Base-by-base conservation (phyloP, 2,329 filamentous ascomycete species). In the Penicillium fuscoglaucum region DNA sequence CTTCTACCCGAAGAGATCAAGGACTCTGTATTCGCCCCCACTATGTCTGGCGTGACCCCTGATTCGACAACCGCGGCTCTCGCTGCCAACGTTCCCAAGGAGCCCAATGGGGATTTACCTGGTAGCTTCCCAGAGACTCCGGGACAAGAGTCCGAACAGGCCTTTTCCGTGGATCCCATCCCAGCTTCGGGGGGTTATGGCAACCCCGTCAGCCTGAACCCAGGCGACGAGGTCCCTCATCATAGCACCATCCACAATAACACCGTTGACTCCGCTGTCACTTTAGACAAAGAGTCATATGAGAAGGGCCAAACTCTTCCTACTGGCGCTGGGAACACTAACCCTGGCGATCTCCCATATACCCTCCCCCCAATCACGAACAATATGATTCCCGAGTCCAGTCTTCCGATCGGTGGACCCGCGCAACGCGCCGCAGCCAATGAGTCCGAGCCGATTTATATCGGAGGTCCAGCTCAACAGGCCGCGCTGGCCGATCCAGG, bases 211-310 rank as follows among this genome's bases (percentile, higher is more conserved):
- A 82, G 84, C 68, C 83, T 96, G 55, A 83, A 84, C 26, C 89
- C 93, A 4, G 92, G 92, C 68, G 90, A 96, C 79, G 86, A 87
- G 73, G 84, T 96, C 10, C 93, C 93, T 41, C 82, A 90, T 48
- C 75, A 82, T 28, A 83, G 79, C 73, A 83, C 83, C 28, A 70
- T 92, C 66, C 87, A 86, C 48, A 76, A 82, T 52, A 89, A 90
- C 74, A 88, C 91, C 51, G 84, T 96, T 70, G 85, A 87, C 43
- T 85, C 83, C 64, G 84, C 80, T 28, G 82, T 80, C 37, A 81
- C 79, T 69, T 84, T 90, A 21, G 93, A 97, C 73, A 84, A 91
- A 74, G 90, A 87, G 66, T 93, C 91, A 1, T 98, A 97, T 76
- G 89, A 96, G 74, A 90, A 90, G 75, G 87, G 87, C 63, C 83